A percentile compares a stretch with the other conserved stretches of the same genome.
phyloP scores from a whole-genome alignment of 176 grass and related monocot genomes.

The Oryza meyeriana region DNA sequence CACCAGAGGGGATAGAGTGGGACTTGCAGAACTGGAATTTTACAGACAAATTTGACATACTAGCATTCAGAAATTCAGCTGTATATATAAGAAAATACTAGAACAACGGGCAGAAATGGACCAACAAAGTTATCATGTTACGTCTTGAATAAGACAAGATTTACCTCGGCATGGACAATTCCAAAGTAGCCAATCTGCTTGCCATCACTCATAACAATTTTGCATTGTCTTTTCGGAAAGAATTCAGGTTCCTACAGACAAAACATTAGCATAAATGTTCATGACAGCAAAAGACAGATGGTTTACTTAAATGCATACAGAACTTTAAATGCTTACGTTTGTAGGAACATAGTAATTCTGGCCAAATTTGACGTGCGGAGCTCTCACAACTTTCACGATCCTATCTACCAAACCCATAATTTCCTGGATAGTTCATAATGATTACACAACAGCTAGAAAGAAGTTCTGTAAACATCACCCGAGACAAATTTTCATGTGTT shows the following conservation, averaged over 20 bases:
- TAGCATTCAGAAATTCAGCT: neutral
- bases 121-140: neutral
- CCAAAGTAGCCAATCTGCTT: slow-evolving; percentile 84
- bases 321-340: slow-evolving; percentile 50
- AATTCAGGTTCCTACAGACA: slow-evolving; percentile 75
- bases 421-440: slow-evolving; percentile 54
- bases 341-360: slow-evolving; percentile 62
- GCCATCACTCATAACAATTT: slow-evolving; percentile 55
- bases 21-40: neutral
- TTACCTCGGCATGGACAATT: slow-evolving; percentile 84
- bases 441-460: slow-evolving; percentile 2
- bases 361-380: slow-evolving; percentile 45
- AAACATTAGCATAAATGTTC: slow-evolving; percentile 22
- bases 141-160: neutral
- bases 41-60: neutral
- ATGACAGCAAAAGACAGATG: slow-evolving; percentile 14
- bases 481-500: slow-evolving; percentile 1
- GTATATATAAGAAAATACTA: neutral
- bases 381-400: slow-evolving; percentile 74
- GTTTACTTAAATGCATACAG: neutral
- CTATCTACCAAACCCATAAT: slow-evolving; percentile 93
- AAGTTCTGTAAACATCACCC: slow-evolving; percentile 15
- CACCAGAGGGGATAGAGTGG: neutral
- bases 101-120: neutral
- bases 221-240: slow-evolving; percentile 89